Base-by-base conservation (phyloP, 2,329 filamentous ascomycete genomes). In the Verticillium albo-atrum region DNA sequence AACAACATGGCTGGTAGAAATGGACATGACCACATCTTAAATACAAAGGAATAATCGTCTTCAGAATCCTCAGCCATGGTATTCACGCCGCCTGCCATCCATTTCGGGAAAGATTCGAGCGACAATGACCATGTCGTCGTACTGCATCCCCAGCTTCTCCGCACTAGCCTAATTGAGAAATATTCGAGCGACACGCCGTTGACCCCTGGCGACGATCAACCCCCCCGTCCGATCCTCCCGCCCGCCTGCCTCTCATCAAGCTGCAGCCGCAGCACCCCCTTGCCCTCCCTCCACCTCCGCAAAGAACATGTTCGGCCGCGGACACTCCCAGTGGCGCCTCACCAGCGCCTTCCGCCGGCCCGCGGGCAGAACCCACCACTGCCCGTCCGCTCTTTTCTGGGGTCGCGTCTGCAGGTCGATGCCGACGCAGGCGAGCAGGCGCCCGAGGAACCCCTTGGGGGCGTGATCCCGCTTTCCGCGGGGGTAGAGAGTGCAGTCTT, bases 321-420 rank as follows among this genome's bases (percentile, higher is more conserved):
- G 50, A 28, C 53, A 62, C 5, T 47, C 9, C 15, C 15, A 10
- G 7, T 62, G 61, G 25, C 61, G 26, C 1, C 35, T 30, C 17
- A 14, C 12, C 6, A 26, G 30, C 32, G 23, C 34, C 4, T 28
- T 47, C 6, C 30, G 28, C 5, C 35, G 54, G 15, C 56, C 52
- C 4, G 17, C 25, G 26, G 58, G 55, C 14, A 56, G 30, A 9
- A 32, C 30, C 30, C 30, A 23, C 58, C 53, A 62, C 3, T 10
- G 25, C 51, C 28, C 25, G 26, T 4, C 51, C 14, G 51, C 26
- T 5, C 25, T 17, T 3, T 25, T 55, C 1, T 28, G 17, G 6
- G 51, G 42, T 10, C 26, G 30, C 15, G 54, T 60, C 25, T 58
- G 53, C 12, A 61, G n/a, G 20, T 61, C 57, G 3, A 61, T 27